These are phyloP conservation scores for Croton laevigatus DNA, from an alignment of 441 rosid species.

Conservation along the genomic window DNA sequence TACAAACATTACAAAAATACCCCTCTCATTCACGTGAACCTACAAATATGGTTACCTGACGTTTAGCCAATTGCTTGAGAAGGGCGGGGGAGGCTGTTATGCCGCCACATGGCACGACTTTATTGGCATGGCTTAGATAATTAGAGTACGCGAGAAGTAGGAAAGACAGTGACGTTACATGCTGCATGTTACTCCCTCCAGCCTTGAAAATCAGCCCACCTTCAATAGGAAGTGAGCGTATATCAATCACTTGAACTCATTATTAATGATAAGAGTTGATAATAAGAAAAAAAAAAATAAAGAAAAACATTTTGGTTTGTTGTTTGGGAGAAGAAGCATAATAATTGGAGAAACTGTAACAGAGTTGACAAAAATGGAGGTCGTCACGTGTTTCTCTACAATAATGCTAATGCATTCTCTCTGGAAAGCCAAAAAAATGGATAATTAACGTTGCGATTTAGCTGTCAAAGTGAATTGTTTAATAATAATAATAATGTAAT, in stretches of 20 bases:
- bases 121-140: conserved; percentile 70
- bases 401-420: background rate
- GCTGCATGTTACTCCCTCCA: conserved; percentile 94
- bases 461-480: conserved; percentile 8
- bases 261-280: too few relatives aligned
- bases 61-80: conserved; percentile 82
- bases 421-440: conserved; percentile 1
- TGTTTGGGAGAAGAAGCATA: background rate
- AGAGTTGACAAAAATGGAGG: conserved; percentile 4
- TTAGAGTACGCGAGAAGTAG: conserved; percentile 76
- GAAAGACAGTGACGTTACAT: conserved; percentile 83
- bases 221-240: background rate
- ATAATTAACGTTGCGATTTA: conserved; percentile 1
- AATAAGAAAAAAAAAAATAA: too few relatives aligned
- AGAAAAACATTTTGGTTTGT: background rate
- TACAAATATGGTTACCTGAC: conserved; percentile 51
- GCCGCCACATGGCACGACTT: conserved; percentile 53
- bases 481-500: background rate
- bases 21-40: conserved; percentile 6
- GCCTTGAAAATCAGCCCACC: conserved; percentile 94
- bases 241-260: too few relatives aligned
- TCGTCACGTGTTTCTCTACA: conserved; percentile 15
- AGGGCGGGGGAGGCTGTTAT: conserved; percentile 61
- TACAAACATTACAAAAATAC: background rate
- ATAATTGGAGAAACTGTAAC: conserved; percentile 16